Evolutionary conservation across 139 green algal species (phyloP).

Genomic region (Micractinium sp.): DNA sequence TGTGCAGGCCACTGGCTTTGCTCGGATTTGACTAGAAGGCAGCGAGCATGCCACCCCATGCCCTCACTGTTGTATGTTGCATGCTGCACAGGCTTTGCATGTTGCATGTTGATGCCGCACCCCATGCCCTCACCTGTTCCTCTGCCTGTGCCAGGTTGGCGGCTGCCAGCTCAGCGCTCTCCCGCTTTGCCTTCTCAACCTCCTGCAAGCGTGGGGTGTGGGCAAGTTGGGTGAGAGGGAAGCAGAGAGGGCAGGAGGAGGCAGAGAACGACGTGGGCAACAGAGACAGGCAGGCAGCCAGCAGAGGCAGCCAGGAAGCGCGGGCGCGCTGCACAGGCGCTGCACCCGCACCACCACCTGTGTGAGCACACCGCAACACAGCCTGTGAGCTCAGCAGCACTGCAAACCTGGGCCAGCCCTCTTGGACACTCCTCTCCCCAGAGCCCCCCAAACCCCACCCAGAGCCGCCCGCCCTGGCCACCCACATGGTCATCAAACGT

Average conservation of each 20-base stretch:
- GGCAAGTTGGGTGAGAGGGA: neutral
- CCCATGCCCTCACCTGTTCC: conserved; percentile 38
- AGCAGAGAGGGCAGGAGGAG: neutral
- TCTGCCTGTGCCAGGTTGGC: conserved; percentile 56
- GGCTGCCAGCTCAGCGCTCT: conserved; percentile 25
- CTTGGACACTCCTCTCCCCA: too few species aligned
- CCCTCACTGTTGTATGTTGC: too few species aligned
- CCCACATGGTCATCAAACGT: too few species aligned
- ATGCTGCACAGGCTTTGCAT: too few species aligned
- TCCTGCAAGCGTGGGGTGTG: neutral
- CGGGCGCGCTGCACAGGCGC: neutral
- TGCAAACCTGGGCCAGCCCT: too few species aligned
- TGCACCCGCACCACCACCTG: too few species aligned
- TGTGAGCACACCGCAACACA: neutral
- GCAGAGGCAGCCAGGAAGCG: neutral
- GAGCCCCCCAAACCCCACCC: too few species aligned
- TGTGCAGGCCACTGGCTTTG: too few species aligned
- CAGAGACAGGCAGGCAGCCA: neutral
- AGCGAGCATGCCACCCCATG: too few species aligned
- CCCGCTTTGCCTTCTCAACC: neutral
- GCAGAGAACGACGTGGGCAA: neutral
- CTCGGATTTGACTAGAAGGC: too few species aligned
- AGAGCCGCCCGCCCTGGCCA: too few species aligned
- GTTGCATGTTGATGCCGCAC: too few species aligned
- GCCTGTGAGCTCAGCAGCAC: neutral